Evolutionary conservation across 352 stramenopile species (phyloP).

Genomic region (Phytophthora palmivora): DNA sequence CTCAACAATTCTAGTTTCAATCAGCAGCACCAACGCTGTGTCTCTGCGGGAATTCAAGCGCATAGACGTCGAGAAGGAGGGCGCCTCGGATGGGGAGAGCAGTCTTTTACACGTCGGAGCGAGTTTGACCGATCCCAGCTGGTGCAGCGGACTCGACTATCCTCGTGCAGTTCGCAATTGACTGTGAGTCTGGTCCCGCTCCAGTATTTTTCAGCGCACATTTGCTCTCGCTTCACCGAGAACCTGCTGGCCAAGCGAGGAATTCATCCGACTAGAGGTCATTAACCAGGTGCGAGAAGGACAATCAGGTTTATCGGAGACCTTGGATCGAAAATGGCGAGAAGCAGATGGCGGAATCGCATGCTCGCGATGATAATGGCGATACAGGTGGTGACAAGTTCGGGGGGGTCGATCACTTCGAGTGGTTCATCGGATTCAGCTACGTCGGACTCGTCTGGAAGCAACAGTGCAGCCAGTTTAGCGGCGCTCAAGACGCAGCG

Average conservation of each 20-base stretch:
- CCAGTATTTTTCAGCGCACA: slow-evolving; percentile 29
- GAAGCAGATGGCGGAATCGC: slow-evolving; percentile 18
- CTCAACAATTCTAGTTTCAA: slow-evolving; percentile 16
- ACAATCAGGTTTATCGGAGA: slow-evolving; percentile 9
- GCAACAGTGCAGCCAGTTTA: slow-evolving; percentile 24
- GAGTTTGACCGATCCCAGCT: slow-evolving; percentile 24
- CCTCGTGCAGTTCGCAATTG: slow-evolving; percentile 16
- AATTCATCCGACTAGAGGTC: background rate
- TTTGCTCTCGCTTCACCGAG: slow-evolving; percentile 25
- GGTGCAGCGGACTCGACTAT: slow-evolving; percentile 25
- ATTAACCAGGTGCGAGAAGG: slow-evolving; percentile 9
- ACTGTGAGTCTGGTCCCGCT: background rate
- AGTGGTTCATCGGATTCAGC: no score
- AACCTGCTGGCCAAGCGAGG: slow-evolving; percentile 16
- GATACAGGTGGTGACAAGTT: slow-evolving; percentile 15
- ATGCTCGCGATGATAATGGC: slow-evolving; percentile 12
- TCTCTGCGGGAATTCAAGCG: slow-evolving; percentile 5
- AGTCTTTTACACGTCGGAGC: slow-evolving; percentile 10
- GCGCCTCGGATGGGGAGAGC: slow-evolving; percentile 25
- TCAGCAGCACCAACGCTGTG: background rate
- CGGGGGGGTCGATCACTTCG: background rate
- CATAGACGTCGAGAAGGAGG: slow-evolving; percentile 27
- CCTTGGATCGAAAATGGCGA: slow-evolving; percentile 1
- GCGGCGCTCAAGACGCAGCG: slow-evolving; percentile 32
- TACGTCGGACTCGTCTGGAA: slow-evolving; percentile 3